Conservation (phyloP, 495 filamentous ascomycete species). For the Recurvomyces mirabilis region DNA sequence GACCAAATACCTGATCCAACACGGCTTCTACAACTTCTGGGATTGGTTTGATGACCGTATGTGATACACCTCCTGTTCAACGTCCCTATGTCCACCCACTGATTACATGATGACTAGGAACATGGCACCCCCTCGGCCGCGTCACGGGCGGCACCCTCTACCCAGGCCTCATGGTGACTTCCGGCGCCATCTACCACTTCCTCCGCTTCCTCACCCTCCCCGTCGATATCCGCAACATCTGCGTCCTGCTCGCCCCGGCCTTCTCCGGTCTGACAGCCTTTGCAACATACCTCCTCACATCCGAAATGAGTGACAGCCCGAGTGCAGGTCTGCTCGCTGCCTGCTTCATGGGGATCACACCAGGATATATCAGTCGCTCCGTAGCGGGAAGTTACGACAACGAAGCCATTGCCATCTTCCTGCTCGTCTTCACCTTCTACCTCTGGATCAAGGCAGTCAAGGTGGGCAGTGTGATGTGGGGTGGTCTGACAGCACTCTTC, state of each 20-base stretch:
- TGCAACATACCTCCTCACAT: conserved; percentile 90
- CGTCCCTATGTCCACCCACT: neutral
- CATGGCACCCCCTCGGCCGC: conserved; percentile 98
- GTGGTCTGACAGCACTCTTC: conserved; percentile 84
- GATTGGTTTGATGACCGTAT: conserved; percentile 99
- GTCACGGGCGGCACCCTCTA: conserved; percentile 98
- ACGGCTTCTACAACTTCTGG: conserved; percentile 99
- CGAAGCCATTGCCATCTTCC: conserved; percentile 97
- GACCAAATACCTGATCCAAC: conserved; percentile 88
- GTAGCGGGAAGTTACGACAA: conserved; percentile 99
- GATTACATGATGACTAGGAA: conserved; percentile 42
- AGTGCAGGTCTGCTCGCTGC: conserved; percentile 93
- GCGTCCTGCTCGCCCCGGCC: conserved; percentile 87
- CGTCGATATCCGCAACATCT: conserved; percentile 97
- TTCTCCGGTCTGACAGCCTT: conserved; percentile 94
- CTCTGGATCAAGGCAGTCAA: conserved; percentile 99
- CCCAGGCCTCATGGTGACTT: conserved; percentile 98
- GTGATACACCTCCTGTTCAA: conserved; percentile 23
- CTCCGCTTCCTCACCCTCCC: conserved; percentile 85
- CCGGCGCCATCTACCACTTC: conserved; percentile 89
- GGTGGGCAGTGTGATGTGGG: conserved; percentile 91
- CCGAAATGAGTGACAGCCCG: conserved; percentile 84
- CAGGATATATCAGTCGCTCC: conserved; percentile 94
- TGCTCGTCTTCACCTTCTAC: conserved; percentile 97
- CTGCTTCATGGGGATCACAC: conserved; percentile 92